Evolutionary conservation across 2,329 filamentous ascomycete species (phyloP), one percentile per base, ranked within the genome.

Genomic region (Dactylellina cionopaga): DNA sequence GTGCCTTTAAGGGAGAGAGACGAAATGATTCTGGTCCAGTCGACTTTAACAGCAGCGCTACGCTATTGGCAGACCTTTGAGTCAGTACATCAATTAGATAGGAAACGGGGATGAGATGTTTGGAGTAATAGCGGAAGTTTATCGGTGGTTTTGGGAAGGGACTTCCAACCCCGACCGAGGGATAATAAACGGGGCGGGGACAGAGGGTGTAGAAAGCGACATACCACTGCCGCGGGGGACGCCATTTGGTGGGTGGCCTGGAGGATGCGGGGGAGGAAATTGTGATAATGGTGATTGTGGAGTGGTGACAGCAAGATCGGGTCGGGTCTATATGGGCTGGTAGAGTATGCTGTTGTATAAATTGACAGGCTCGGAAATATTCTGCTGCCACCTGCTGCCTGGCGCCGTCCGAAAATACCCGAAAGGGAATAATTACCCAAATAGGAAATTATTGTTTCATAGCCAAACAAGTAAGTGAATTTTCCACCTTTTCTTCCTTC

Each of bases 41-140:
- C 95, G 87, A 99, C 88, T 89, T 98, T 99, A 84, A 96, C 88
- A 84, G 94, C 93, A 86, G 94, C 93, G 88, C 92, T 96, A 88
- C 92, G 91, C 94, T 98, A 83, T 82, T 27, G 11, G 3, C 27
- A 41, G 24, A 9, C 31, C 10, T 37, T 7, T 29, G 19, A 6
- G 41, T 65, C 13, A 65, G 51, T n/a, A n/a, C 39, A 44, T 24
- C 24, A 7, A 17, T 7, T 11, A 15, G 13, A 13, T 29, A 7
- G 2, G 13, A 10, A 10, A 29, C 25, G n/a, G 3, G 24, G 11
- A 22, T 15, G 4, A 35, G 11, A 22, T 15, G 4, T 5, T 5
- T 27, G 47, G 35, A 13, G 25, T 11, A 17, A 17, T 13, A 27
- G 27, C 39, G 55, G 55, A 46, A 43, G 39, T 60, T 60, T 35